A percentile compares a stretch with the other conserved stretches of the same genome.
Evolutionary conservation across 768 basidiomycete species (phyloP).

Genomic region (Leccinum uliginosum): DNA sequence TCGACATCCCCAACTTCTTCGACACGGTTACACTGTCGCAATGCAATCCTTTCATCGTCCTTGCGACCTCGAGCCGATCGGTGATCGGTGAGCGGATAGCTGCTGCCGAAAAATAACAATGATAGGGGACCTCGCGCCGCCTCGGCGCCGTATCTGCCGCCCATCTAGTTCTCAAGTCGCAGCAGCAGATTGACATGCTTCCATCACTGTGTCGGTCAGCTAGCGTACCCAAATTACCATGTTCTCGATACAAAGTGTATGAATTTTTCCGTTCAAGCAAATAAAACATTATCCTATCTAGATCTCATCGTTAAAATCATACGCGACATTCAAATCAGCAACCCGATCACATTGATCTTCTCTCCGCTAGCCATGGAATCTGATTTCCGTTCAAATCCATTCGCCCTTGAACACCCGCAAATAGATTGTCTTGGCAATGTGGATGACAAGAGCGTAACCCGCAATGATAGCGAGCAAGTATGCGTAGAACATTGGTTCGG

Average conservation of each 20-base stretch:
- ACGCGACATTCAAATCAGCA: neutral
- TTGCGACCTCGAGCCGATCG: neutral
- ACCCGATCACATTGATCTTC: neutral
- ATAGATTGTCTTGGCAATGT: slow-evolving; percentile 26
- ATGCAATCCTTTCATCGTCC: no score
- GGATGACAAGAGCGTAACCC: slow-evolving; percentile 24
- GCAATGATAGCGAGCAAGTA: slow-evolving; percentile 21
- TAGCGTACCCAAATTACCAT: no score
- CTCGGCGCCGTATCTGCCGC: no score
- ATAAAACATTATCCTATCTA: neutral
- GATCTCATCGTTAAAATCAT: neutral
- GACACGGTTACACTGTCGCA: no score
- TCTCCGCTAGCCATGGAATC: neutral
- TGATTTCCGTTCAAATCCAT: slow-evolving; percentile 20
- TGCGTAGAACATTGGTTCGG: slow-evolving; percentile 25
- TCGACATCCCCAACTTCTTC: no score
- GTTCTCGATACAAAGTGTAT: no score
- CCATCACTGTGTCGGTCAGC: no score
- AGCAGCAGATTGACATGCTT: no score
- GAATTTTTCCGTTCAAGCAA: neutral
- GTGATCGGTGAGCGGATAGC: neutral
- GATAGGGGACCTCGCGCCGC: no score
- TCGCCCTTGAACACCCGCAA: slow-evolving; percentile 27
- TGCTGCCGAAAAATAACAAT: no score
- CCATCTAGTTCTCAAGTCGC: no score